Conservation (phyloP, 495 filamentous ascomycete species). For the Penicillium goetzii region DNA sequence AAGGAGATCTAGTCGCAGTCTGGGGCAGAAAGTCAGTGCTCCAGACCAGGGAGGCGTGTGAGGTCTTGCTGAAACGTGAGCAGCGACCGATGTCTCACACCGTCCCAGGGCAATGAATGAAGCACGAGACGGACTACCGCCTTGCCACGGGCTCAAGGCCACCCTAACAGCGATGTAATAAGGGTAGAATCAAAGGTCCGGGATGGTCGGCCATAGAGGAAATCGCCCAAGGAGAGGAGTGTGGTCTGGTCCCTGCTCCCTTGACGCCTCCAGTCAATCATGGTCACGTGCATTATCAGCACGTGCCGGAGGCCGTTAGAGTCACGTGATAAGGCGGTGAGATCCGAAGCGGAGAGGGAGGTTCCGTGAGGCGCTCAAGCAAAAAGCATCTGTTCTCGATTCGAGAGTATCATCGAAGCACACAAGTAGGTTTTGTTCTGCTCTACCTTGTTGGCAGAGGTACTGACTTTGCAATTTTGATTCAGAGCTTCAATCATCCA, state of each 20-base stretch:
- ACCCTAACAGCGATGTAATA: slow-evolving; percentile 32
- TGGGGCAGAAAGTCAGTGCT: slow-evolving; percentile 23
- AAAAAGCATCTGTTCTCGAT: slow-evolving; percentile 25
- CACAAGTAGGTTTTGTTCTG: neutral
- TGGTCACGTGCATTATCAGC: slow-evolving; percentile 24
- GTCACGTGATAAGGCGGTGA: slow-evolving; percentile 26
- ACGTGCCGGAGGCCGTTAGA: slow-evolving; percentile 23
- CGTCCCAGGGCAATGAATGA: slow-evolving; percentile 32
- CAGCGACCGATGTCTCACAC: slow-evolving; percentile 42
- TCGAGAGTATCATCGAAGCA: neutral
- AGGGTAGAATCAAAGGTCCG: slow-evolving; percentile 28
- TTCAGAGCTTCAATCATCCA: neutral
- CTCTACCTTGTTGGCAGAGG: slow-evolving; percentile 10
- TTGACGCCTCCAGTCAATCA: slow-evolving; percentile 25
- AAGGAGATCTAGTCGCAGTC: slow-evolving; percentile 8
- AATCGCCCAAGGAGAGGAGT: slow-evolving; percentile 33
- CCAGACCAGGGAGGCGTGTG: slow-evolving; percentile 43
- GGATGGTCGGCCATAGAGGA: slow-evolving; percentile 37
- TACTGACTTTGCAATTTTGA: neutral
- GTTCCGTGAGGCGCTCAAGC: slow-evolving; percentile 18
- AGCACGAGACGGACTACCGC: slow-evolving; percentile 44
- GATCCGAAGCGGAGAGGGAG: slow-evolving; percentile 22
- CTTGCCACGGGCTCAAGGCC: slow-evolving; percentile 41
- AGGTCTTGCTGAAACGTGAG: slow-evolving; percentile 37
- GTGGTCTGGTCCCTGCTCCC: slow-evolving; percentile 27